Evolutionary conservation across 805 yeast species (phyloP), one percentile per base, ranked within the genome.

Genomic region (Teunomyces stri): DNA sequence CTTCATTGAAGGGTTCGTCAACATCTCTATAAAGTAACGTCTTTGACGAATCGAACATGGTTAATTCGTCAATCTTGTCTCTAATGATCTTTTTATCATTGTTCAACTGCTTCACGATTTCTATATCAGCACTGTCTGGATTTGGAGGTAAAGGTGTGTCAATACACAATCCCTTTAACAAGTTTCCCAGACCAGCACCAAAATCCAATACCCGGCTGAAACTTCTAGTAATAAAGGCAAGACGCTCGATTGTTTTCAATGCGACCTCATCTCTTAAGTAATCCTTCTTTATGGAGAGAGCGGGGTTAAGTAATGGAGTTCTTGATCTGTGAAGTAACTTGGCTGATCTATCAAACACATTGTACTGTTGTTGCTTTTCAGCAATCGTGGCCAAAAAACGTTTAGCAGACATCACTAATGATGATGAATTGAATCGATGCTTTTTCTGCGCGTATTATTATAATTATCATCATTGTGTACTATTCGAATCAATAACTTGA

Each of bases 181-280:
- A 68, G 60, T 81, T 82, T 0, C 96, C 96, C 45, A 84, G 74
- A 41, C 87, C 82, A 9, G 85, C 75, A 3, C 96, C 96, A 48
- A 86, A 76, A 60, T 89, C 95, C 48, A 88, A 65, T 30, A 85
- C 76, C 16, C 71, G 69, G 15, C 76, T 69, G 55, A 87, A 83
- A 18, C 78, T 76, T 42, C 90, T 72, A 40, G 85, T 81, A 42
- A 89, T 78, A 62, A 87, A 85, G 2, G 89, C 82, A 44, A 89
- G 64, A 52, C 96, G 73, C 52, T 88, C 95, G 21, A 87, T 80
- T 7, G 90, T 82, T 44, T 87, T 77, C 20, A 72, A 59, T 0
- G 94, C 90, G 6, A 87, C 80, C 60, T 87, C 94, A 57, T 85
- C 83, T 36, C 90, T 72, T 21, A 89, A 65, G 57, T 87, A 89